Conservation (phyloP, 495 filamentous ascomycete genomes). For the Wilcoxina mikolae region DNA sequence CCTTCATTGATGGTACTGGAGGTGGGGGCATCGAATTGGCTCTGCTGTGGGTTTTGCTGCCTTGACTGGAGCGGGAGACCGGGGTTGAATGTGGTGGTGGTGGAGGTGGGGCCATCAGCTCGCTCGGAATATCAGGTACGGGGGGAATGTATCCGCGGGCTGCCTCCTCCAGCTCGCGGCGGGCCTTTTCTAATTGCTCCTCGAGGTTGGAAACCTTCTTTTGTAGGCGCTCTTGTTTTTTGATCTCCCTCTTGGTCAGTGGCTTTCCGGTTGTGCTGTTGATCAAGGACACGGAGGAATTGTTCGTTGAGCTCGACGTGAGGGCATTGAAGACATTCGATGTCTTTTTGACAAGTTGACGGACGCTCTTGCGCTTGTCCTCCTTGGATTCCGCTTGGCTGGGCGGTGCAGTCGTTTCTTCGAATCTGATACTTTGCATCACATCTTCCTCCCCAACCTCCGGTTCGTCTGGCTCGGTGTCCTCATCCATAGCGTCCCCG, state of each 20-base stretch:
- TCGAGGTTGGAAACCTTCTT: conserved; percentile 26
- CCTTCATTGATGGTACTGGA: background rate
- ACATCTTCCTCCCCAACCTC: background rate
- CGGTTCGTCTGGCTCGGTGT: background rate
- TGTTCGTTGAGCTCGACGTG: background rate
- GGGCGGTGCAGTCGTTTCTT: background rate
- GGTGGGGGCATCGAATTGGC: background rate
- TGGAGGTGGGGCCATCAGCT: conserved; percentile 23
- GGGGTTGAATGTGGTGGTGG: conserved; percentile 18
- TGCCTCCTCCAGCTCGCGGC: conserved; percentile 16
- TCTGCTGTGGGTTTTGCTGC: background rate
- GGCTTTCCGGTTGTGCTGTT: background rate
- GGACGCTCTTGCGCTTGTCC: background rate
- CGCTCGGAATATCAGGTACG: background rate
- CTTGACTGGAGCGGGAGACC: background rate
- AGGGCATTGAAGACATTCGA: background rate
- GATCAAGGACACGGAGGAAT: background rate
- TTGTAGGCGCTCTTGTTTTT: conserved; percentile 20
- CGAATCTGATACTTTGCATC: background rate
- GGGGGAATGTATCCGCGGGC: background rate
- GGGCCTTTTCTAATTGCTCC: conserved; percentile 19
- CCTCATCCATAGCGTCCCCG: background rate
- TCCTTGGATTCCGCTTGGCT: background rate
- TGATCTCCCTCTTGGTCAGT: conserved; percentile 17
- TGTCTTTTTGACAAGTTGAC: background rate